Percentiles rank a stretch among this genome's conserved stretches.
These are phyloP conservation scores for Trichophyton simii DNA, from an alignment of 2,329 filamentous ascomycete species.

Conservation along the genomic window DNA sequence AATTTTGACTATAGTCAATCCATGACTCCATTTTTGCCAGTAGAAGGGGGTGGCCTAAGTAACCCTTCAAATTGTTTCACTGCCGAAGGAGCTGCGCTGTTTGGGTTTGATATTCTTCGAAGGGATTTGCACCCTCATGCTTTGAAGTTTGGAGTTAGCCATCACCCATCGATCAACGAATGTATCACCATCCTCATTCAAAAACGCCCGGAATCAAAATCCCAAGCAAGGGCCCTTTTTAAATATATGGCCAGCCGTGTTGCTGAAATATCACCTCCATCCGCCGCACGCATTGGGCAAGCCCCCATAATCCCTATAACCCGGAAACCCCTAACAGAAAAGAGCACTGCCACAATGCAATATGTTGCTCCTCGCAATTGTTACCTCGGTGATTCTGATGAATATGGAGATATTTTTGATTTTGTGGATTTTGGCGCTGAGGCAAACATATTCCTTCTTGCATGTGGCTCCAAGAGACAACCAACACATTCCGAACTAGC, in stretches of 20 bases:
- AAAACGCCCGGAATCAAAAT: constrained; percentile 55
- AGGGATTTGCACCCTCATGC: constrained; percentile 69
- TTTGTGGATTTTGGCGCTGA: constrained; percentile 88
- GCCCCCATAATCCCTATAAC: constrained; percentile 60
- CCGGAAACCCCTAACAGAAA: constrained; percentile 21
- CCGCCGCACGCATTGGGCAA: constrained; percentile 48
- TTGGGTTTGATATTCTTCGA: constrained; percentile 69
- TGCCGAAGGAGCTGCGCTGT: constrained; percentile 59
- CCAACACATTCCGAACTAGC: constrained; percentile 80
- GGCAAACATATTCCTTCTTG: constrained; percentile 77
- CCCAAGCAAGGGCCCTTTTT: constrained; percentile 60
- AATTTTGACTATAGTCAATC: constrained; percentile 47
- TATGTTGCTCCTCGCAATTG: constrained; percentile 58
- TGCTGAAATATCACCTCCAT: constrained; percentile 54
- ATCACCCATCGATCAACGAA: constrained; percentile 63
- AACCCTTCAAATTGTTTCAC: constrained; percentile 68
- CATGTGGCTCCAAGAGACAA: constrained; percentile 81
- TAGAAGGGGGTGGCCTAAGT: constrained; percentile 57
- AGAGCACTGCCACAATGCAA: constrained; percentile 34
- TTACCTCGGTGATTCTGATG: constrained; percentile 61
- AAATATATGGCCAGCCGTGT: constrained; percentile 70
- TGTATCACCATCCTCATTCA: constrained; percentile 63
- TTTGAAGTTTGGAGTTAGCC: constrained; percentile 70
- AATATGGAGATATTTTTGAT: constrained; percentile 86
- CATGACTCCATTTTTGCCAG: constrained; percentile 54